Conservation (phyloP, 805 yeast species). For the Danielia oregonensis region DNA sequence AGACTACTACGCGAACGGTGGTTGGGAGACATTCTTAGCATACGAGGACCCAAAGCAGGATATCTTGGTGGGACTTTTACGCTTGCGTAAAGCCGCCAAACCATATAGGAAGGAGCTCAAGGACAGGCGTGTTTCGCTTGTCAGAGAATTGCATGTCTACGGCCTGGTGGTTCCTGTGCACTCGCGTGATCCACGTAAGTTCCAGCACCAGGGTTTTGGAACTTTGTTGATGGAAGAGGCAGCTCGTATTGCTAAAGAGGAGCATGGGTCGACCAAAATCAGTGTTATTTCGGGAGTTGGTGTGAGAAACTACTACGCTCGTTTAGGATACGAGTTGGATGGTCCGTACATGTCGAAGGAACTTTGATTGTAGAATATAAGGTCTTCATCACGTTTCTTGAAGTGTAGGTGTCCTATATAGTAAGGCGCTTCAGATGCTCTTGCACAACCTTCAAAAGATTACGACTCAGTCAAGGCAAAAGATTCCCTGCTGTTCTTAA, state of each 20-base stretch:
- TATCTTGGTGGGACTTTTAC: slow-evolving; percentile 83
- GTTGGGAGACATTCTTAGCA: slow-evolving; percentile 96
- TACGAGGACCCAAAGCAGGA: slow-evolving; percentile 98
- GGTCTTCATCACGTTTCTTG: no score
- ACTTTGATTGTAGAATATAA: no score
- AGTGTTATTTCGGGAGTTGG: slow-evolving; percentile 97
- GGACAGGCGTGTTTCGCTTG: slow-evolving; percentile 82
- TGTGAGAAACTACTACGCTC: slow-evolving; percentile 91
- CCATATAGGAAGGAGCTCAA: slow-evolving; percentile 89
- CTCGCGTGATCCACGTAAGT: slow-evolving; percentile 93
- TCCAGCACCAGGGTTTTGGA: slow-evolving; percentile 99
- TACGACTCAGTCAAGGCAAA: no score
- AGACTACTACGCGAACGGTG: slow-evolving; percentile 96
- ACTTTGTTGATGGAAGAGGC: slow-evolving; percentile 98
- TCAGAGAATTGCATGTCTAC: slow-evolving; percentile 95
- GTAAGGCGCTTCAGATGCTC: not conserved
- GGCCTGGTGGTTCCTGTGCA: slow-evolving; percentile 97
- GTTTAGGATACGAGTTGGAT: slow-evolving; percentile 85
- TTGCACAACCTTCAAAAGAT: not conserved
- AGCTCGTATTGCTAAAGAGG: slow-evolving; percentile 90
- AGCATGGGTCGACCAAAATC: slow-evolving; percentile 87
- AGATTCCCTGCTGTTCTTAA: no score
- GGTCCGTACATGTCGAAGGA: slow-evolving; percentile 95
- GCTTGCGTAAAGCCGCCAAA: slow-evolving; percentile 85
- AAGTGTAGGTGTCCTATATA: no score